These are phyloP conservation scores for Blastocystis hominis DNA, from an alignment of 352 stramenopile species.

Conservation along the genomic window DNA sequence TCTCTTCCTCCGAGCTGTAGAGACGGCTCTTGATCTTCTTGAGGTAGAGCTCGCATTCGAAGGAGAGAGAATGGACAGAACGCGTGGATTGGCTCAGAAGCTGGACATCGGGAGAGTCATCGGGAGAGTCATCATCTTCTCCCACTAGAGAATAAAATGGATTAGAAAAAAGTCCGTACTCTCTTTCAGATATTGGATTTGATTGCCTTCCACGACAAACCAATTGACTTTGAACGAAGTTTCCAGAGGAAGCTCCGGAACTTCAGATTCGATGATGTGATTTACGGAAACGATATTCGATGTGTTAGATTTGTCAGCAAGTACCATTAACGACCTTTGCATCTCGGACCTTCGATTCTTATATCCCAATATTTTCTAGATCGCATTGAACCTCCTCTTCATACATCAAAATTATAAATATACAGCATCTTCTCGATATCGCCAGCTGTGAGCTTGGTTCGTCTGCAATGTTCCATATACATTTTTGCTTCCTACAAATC, in stretches of 20 bases:
- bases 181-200: background rate
- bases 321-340: background rate
- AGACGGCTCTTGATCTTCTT: conserved; percentile 27
- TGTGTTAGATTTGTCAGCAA: background rate
- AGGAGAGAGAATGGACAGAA: background rate
- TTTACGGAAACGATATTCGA: background rate
- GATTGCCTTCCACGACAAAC: conserved; percentile 26
- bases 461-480: conserved; percentile 3
- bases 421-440: background rate
- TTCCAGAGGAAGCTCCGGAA: conserved; percentile 27
- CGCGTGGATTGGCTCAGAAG: background rate
- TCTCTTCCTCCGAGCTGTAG: background rate
- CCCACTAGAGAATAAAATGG: background rate
- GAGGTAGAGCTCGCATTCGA: conserved; percentile 49
- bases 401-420: background rate
- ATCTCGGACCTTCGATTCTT: background rate
- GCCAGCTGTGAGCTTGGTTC: background rate
- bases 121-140: background rate
- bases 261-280: background rate
- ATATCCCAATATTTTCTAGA: conserved; percentile 17
- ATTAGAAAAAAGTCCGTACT: background rate
- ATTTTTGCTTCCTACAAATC: background rate
- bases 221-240: background rate
- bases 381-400: background rate
- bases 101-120: background rate